These are phyloP conservation scores for Canariomyces notabilis DNA, from an alignment of 2,329 filamentous ascomycete genomes.

Conservation along the genomic window DNA sequence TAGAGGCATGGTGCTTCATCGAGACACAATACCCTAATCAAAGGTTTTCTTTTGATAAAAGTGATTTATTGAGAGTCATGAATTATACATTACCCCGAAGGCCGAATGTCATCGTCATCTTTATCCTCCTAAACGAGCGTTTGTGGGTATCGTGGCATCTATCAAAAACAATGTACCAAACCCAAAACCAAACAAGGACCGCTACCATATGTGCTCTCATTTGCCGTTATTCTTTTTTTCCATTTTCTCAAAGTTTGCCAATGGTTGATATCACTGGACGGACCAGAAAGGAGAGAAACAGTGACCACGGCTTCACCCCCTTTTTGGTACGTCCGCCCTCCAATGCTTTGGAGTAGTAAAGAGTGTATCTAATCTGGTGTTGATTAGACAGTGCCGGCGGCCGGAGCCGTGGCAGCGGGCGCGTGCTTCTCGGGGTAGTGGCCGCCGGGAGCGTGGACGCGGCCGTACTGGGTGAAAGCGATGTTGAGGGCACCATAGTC, in stretches of 20 bases:
- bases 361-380: no score
- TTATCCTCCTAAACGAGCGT: constrained; percentile 6
- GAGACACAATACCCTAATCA: no score
- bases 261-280: not conserved
- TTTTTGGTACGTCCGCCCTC: not conserved
- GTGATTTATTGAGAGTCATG: constrained; percentile 2
- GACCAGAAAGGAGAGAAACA: not conserved
- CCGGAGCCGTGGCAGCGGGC: constrained; percentile 2
- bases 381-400: not conserved
- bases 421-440: constrained; percentile 43
- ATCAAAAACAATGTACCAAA: not conserved
- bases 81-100: constrained; percentile 12
- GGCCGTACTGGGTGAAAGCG: constrained; percentile 51
- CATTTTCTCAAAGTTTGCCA: no score
- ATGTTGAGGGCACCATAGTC: constrained; percentile 48
- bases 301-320: not conserved
- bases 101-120: not conserved
- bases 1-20: no score
- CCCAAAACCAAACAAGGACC: not conserved
- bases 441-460: constrained; percentile 38
- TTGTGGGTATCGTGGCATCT: constrained; percentile 8
- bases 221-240: not conserved
- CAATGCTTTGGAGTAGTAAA: no score
- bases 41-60: not conserved
- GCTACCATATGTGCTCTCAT: not conserved